Evolutionary conservation across 2,329 filamentous ascomycete genomes (phyloP), one percentile per base, ranked within the genome.

Genomic region (Neofusicoccum umdonicola): DNA sequence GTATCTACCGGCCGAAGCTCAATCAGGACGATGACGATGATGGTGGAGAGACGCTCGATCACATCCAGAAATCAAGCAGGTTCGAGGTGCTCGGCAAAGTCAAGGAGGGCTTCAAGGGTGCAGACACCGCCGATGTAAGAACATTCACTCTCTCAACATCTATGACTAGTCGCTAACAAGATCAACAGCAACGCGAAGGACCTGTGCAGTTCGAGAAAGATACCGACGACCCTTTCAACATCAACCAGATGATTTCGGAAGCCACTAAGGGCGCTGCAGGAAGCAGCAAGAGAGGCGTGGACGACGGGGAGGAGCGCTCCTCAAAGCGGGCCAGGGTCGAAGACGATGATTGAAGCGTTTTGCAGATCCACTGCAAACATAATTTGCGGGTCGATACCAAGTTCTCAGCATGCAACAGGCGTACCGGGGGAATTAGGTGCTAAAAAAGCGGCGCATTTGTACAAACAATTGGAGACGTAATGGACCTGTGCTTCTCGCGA

Each of bases 151-250:
- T n/a, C 34, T 12, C 51, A 3, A 2, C 0, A 5, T 7, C 2
- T 9, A 22, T 17, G 8, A 62, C 64, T 39, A 66, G 69, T n/a
- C 57, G 15, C 66, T 70, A 68, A 78, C 81, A 78, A 6, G 13
- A 27, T 4, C 34, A 39, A 52, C 12, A 90, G 87, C 87, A 87
- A 67, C 87, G 93, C 64, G 91, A 96, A 71, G 95, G 95, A 4
- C 95, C 95, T 0, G 95, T 99, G 34, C 91, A 97, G 77, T 99
- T 99, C 72, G 94, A 98, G 78, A 96, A 94, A 78, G 94, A 97
- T 62, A 85, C 80, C 1, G 83, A 85, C 17, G 94, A 98, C 78
- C 93, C 93, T 0, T 98, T 98, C 77, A 93, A 96, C 57, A 95
- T 98, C 70, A 93, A 96, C 74, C 91, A 91, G 72, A 96, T 99